These are phyloP conservation scores for Dictyophora rubrovolvata DNA, from an alignment of 768 basidiomycete genomes.

Conservation along the genomic window DNA sequence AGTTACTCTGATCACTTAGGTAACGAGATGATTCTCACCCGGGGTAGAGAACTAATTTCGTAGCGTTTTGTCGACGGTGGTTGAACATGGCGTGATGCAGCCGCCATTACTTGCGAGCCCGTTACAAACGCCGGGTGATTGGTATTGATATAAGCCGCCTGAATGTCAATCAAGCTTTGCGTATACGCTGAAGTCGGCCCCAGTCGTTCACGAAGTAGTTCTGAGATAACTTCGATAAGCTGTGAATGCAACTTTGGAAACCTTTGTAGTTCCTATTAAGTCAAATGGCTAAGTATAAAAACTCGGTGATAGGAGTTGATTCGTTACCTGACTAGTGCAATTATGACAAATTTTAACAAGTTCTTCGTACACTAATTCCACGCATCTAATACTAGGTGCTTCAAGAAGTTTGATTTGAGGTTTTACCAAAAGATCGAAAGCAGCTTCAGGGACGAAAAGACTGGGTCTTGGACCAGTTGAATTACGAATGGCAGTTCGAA, in stretches of 20 bases:
- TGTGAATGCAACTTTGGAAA: slow-evolving; percentile 92
- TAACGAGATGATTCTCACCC: slow-evolving; percentile 35
- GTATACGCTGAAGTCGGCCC: slow-evolving; percentile 97
- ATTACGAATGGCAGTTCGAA: slow-evolving; percentile 95
- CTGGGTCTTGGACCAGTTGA: slow-evolving; percentile 96
- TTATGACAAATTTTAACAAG: slow-evolving; percentile 99
- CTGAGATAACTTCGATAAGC: slow-evolving; percentile 93
- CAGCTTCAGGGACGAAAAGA: slow-evolving; percentile 92
- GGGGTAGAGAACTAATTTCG: slow-evolving; percentile 31
- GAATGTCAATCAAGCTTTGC: slow-evolving; percentile 90
- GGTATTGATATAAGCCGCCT: slow-evolving; percentile 98
- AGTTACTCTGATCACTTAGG: slow-evolving; percentile 8
- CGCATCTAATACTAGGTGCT: slow-evolving; percentile 88
- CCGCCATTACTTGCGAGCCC: slow-evolving; percentile 57
- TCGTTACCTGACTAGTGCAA: slow-evolving; percentile 75
- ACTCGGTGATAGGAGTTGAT: background rate
- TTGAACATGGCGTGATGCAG: slow-evolving; percentile 17
- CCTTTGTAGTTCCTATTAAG: slow-evolving; percentile 79
- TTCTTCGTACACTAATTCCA: slow-evolving; percentile 97
- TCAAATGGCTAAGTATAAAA: background rate
- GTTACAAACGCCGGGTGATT: slow-evolving; percentile 94
- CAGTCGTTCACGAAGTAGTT: slow-evolving; percentile 86
- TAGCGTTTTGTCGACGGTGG: slow-evolving; percentile 28
- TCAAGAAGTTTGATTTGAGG: slow-evolving; percentile 97
- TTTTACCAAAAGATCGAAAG: slow-evolving; percentile 94